These are phyloP conservation scores for Tylopilus orsonianus DNA, from an alignment of 1,284 basidiomycete genomes.

Conservation along the genomic window DNA sequence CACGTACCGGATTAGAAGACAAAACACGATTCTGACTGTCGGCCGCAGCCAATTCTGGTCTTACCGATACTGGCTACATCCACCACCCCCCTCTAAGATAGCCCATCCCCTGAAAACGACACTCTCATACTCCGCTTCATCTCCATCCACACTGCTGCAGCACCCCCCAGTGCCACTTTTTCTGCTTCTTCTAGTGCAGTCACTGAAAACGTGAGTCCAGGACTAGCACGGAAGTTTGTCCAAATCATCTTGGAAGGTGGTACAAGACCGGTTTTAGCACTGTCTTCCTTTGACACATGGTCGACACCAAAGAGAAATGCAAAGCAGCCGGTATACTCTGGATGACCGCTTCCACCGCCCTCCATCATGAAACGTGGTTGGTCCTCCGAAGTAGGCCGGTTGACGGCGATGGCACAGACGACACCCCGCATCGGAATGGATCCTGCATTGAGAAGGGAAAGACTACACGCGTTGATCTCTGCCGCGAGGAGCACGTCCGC, in stretches of 20 bases:
- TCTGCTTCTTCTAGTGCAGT: slow-evolving; percentile 44
- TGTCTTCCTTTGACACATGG: slow-evolving; percentile 5
- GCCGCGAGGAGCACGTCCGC: slow-evolving; percentile 46
- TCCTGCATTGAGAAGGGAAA: slow-evolving; percentile 65
- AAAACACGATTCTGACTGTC: neutral
- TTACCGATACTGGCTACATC: too few relatives aligned
- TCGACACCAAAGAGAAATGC: slow-evolving; percentile 61
- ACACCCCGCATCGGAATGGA: slow-evolving; percentile 71
- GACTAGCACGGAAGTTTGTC: slow-evolving; percentile 39
- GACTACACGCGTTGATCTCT: slow-evolving; percentile 64
- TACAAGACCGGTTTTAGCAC: neutral
- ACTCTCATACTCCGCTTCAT: slow-evolving; percentile 45
- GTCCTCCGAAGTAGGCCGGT: slow-evolving; percentile 29
- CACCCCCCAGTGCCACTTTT: slow-evolving; percentile 46
- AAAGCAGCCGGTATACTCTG: slow-evolving; percentile 48
- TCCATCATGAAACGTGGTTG: slow-evolving; percentile 36
- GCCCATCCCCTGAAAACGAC: slow-evolving; percentile 22
- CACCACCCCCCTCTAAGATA: slow-evolving; percentile 35
- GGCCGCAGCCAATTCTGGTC: neutral
- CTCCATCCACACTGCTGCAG: slow-evolving; percentile 43
- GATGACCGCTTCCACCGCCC: slow-evolving; percentile 24
- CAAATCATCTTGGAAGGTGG: slow-evolving; percentile 37
- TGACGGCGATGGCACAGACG: slow-evolving; percentile 64
- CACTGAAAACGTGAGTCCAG: slow-evolving; percentile 37
- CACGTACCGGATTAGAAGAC: neutral